phyloP scores from a whole-genome alignment of 352 stramenopile genomes.

The Globisporangium lucens region DNA sequence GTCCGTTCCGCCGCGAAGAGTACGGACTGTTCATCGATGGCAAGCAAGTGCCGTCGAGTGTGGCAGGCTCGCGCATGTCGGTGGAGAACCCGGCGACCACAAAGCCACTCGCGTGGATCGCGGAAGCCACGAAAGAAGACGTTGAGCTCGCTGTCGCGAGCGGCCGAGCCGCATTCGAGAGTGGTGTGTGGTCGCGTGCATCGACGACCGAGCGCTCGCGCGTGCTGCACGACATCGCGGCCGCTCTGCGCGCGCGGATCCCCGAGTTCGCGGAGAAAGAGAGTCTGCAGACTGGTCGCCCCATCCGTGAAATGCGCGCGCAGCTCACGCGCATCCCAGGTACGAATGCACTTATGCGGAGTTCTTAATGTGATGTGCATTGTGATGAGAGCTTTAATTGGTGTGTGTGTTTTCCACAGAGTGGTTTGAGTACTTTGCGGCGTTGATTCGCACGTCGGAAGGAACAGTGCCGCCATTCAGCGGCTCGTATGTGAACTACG shows the following conservation, averaged over 20 bases:
- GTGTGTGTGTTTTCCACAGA: conserved; percentile 23
- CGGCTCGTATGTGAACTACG: conserved; percentile 52
- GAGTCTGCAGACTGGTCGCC: conserved; percentile 55
- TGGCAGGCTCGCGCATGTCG: conserved; percentile 17
- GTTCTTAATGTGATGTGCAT: not conserved
- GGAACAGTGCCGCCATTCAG: conserved; percentile 64
- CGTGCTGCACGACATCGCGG: conserved; percentile 40
- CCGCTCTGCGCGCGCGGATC: conserved; percentile 32
- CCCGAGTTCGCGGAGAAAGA: conserved; percentile 55
- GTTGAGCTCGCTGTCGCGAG: conserved; percentile 35
- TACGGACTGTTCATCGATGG: conserved; percentile 52
- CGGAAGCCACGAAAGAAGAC: conserved; percentile 28
- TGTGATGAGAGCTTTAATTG: not conserved
- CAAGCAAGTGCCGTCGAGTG: conserved; percentile 27
- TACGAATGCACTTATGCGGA: conserved; percentile 9
- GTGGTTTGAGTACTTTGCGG: conserved; percentile 85
- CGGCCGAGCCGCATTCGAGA: conserved; percentile 29
- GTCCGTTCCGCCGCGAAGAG: conserved; percentile 26
- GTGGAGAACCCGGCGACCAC: conserved; percentile 57
- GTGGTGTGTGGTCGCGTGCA: conserved; percentile 29
- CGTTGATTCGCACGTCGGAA: conserved; percentile 63
- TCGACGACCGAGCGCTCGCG: conserved; percentile 30
- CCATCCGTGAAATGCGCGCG: conserved; percentile 59
- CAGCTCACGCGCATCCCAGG: conserved; percentile 41
- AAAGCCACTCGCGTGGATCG: conserved; percentile 34